A percentile compares a stretch with the other conserved stretches of the same genome.
phyloP scores from a whole-genome alignment of 1,284 basidiomycete genomes.

The Cryptococcus floricola region DNA sequence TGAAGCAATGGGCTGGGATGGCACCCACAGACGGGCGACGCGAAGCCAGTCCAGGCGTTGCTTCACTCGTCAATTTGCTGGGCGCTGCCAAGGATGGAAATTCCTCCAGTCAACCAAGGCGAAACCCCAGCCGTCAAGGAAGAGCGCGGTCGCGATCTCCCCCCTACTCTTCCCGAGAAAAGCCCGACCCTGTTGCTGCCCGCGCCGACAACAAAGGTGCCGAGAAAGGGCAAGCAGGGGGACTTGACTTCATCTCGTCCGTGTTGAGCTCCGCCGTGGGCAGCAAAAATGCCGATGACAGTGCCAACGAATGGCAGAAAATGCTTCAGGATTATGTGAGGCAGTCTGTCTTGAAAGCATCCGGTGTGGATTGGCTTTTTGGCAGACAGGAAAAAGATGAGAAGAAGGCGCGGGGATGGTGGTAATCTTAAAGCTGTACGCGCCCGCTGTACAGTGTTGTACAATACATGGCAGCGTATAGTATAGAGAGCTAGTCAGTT shows the following conservation, averaged over 20 bases:
- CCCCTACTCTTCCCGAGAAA: neutral
- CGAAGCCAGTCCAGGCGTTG: constrained; percentile 13
- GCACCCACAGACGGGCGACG: neutral
- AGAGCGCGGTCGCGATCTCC: no score
- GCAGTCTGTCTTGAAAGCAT: constrained; percentile 28
- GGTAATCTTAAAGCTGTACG: no score
- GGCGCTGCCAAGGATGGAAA: no score
- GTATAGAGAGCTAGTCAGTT: no score
- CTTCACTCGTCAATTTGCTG: neutral
- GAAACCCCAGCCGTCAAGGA: neutral
- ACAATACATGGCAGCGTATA: no score
- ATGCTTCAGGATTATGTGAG: constrained; percentile 40
- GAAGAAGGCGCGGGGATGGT: constrained; percentile 7
- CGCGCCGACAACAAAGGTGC: neutral
- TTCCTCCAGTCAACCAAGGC: no score
- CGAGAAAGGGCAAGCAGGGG: neutral
- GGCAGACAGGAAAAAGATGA: constrained; percentile 8
- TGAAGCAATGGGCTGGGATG: constrained; percentile 36
- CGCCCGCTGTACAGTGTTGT: no score
- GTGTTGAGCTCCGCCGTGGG: constrained; percentile 10
- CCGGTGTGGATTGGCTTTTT: constrained; percentile 39
- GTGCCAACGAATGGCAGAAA: constrained; percentile 19
- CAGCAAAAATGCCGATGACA: neutral
- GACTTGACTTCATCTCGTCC: constrained; percentile 1
- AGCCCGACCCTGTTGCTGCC: neutral